Evolutionary conservation across 192 early-diverging fungal genomes (phyloP).

Genomic region (Coemansia brasiliensis): DNA sequence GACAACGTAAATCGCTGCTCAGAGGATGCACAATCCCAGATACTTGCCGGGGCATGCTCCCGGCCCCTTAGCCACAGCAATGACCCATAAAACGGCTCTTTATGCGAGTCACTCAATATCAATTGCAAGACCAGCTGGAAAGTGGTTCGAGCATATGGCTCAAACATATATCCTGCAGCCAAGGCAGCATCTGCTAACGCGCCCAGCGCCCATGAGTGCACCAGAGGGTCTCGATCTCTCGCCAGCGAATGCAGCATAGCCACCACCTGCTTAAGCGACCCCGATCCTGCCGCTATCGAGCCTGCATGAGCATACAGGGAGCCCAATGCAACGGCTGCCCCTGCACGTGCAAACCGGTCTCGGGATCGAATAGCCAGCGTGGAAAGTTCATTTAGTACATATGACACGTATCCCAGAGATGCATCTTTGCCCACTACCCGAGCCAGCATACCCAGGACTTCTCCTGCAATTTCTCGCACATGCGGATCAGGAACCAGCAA

Average conservation of each 20-base stretch:
- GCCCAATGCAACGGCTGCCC: constrained; percentile 88
- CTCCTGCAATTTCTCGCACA: constrained; percentile 75
- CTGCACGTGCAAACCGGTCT: constrained; percentile 91
- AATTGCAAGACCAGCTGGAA: constrained; percentile 86
- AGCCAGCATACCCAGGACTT: constrained; percentile 79
- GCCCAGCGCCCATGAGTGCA: constrained; percentile 91
- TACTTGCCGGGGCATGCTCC: constrained; percentile 18
- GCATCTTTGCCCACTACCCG: constrained; percentile 51
- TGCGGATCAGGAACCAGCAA: constrained; percentile 68
- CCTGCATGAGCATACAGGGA: constrained; percentile 87
- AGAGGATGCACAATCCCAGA: background rate
- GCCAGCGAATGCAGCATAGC: constrained; percentile 88
- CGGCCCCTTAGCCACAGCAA: constrained; percentile 39
- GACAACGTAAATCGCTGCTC: background rate
- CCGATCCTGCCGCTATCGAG: constrained; percentile 75
- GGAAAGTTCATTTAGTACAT: constrained; percentile 43
- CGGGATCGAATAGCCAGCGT: constrained; percentile 79
- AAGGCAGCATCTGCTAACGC: constrained; percentile 82
- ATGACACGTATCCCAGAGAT: constrained; percentile 28
- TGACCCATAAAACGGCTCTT: constrained; percentile 50
- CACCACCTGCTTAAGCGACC: constrained; percentile 83
- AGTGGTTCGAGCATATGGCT: constrained; percentile 83
- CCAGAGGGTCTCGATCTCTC: constrained; percentile 87
- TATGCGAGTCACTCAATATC: constrained; percentile 84
- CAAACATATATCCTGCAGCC: constrained; percentile 90